Base-by-base conservation (phyloP, 192 early-diverging fungal genomes). In the Linnemannia elongata region DNA sequence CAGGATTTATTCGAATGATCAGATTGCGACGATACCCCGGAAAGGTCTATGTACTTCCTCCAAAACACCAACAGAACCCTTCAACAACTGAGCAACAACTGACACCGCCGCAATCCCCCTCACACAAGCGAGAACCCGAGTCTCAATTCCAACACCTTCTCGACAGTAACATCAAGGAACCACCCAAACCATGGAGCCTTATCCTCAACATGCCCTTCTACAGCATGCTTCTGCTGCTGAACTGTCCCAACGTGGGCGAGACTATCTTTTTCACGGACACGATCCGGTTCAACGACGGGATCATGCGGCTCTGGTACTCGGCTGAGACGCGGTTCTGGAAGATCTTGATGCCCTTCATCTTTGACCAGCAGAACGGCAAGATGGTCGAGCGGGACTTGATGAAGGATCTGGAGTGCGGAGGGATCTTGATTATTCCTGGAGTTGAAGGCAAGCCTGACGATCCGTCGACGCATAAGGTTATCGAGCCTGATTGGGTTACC, bases 281-380 rank as follows among this genome's bases (percentile, higher is more conserved):
- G 30, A 78, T 87, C 38, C 70, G 85, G n/a, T 74, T 81, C 60
- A 87, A 87, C 33, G 85, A 87, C 20, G 85, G 85, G 12, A 66
- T 87, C 49, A 87, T 87, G 79, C 75, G 72, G n/a, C 55, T 87
- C 2, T 87, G 35, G 36, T 87, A 87, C 54, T 87, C 85, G 1
- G 81, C 79, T 22, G 85, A 87, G 39, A 87, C 85, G 3, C 41
- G 76, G 9, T 69, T 81, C 68, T 52, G 76, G 72, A 77, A 69
- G 52, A 81, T 87, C 33, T 36, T 87, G 9, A 18, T 81, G 10
- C 85, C 85, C 4, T 87, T 87, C 77, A 72, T 87, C 8, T 35
- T 87, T 3, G 85, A 87, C n/a, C 70, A 60, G 49, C 30, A 30
- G 4, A 87, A 87, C 17, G 85, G 85, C 7, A 87, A 87, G 39